phyloP scores from a whole-genome alignment of 192 early-diverging fungal species.

The Podochytrium sp. region DNA sequence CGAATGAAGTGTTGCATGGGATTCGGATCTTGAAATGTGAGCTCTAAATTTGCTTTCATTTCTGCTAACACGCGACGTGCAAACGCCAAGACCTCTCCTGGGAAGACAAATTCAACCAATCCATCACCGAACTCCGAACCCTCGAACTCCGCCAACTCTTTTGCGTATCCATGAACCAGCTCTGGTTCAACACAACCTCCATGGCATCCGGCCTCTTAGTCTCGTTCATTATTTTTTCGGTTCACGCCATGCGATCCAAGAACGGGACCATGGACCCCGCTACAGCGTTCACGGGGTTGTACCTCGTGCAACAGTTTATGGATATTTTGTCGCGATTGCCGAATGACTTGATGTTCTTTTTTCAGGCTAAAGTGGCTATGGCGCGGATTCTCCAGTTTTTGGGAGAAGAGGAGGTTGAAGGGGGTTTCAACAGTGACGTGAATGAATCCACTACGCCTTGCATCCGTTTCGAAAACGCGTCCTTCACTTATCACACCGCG shows the following conservation, averaged over 20 bases:
- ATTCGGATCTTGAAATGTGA: conserved; percentile 53
- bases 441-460: neutral
- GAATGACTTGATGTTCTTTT: conserved; percentile 59
- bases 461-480: conserved; percentile 20
- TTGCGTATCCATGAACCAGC: conserved; percentile 22
- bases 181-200: conserved; percentile 14
- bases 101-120: conserved; percentile 41
- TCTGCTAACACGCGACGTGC: neutral
- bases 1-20: conserved; percentile 85
- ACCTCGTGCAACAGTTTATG: conserved; percentile 65
- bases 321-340: conserved; percentile 57
- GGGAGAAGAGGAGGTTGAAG: conserved; percentile 18
- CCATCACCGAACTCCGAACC: conserved; percentile 22
- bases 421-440: neutral
- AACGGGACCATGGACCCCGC: conserved; percentile 64
- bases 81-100: conserved; percentile 42
- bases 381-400: conserved; percentile 28
- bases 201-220: conserved; percentile 44
- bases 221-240: conserved; percentile 60
- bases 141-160: conserved; percentile 12
- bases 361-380: conserved; percentile 31
- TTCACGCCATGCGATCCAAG: conserved; percentile 52
- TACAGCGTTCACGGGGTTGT: conserved; percentile 68
- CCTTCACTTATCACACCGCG: conserved; percentile 4
- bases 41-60: neutral